Evolutionary conservation across 768 basidiomycete genomes (phyloP).

Genomic region (Mycena kentingensis): DNA sequence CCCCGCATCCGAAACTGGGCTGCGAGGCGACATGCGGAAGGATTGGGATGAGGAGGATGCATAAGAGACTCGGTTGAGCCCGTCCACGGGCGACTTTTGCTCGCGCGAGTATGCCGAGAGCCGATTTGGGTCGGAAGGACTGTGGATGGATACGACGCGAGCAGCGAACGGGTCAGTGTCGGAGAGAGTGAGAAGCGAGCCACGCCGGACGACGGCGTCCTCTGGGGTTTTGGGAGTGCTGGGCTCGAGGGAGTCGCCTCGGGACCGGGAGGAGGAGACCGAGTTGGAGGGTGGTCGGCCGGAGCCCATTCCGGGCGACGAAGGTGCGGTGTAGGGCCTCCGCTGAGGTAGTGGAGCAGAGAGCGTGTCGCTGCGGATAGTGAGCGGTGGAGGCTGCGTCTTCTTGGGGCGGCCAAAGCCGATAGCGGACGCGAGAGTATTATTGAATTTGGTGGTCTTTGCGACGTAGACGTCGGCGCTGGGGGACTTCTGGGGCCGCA

Average conservation of each 20-base stretch:
- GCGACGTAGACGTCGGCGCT: constrained; percentile 19
- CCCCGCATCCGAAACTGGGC: constrained; percentile 15
- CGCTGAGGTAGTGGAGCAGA: constrained; percentile 19
- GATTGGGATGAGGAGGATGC: constrained; percentile 62
- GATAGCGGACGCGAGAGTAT: constrained; percentile 59
- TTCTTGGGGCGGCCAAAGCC: constrained; percentile 70
- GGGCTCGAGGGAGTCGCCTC: constrained; percentile 55
- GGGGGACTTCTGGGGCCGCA: constrained; percentile 34
- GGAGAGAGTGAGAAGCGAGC: constrained; percentile 62
- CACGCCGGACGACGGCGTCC: constrained; percentile 38
- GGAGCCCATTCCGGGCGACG: constrained; percentile 27
- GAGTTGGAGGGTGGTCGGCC: constrained; percentile 55
- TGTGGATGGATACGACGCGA: constrained; percentile 44
- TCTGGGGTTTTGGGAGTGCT: constrained; percentile 51
- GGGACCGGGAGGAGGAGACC: constrained; percentile 57
- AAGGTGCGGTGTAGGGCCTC: constrained; percentile 25
- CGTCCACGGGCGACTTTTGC: constrained; percentile 38
- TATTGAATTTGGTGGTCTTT: constrained; percentile 50
- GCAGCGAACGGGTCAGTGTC: constrained; percentile 68
- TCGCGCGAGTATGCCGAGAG: constrained; percentile 60
- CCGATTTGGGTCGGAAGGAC: constrained; percentile 46
- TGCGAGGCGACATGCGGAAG: constrained; percentile 33
- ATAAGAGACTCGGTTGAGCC: constrained; percentile 52
- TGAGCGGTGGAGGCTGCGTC: constrained; percentile 41
- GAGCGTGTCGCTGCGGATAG: constrained; percentile 45